Conservation (phyloP, 2,329 filamentous ascomycete species). For the Fusarium ramigenum region DNA sequence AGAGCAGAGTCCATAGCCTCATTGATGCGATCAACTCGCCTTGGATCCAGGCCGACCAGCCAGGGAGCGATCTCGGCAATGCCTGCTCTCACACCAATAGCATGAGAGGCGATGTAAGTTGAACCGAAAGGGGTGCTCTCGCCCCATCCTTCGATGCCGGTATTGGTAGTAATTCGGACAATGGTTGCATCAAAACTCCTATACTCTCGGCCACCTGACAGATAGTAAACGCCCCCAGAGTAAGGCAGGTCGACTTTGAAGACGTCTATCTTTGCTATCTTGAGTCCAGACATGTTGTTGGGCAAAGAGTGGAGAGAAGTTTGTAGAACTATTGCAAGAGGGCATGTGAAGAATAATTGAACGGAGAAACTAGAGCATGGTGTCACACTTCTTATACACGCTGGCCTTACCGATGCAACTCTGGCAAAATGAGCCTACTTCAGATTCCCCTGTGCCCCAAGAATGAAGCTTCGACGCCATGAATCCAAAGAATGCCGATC, state of each 20-base stretch:
- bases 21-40: constrained; percentile 33
- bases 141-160: constrained; percentile 33
- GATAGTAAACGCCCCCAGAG: constrained; percentile 23
- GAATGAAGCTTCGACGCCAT: not conserved
- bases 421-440: not conserved
- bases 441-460: not conserved
- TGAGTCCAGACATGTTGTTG: constrained; percentile 37
- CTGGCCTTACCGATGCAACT: not conserved
- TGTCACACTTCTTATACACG: not conserved
- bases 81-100: constrained; percentile 27
- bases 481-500: not conserved
- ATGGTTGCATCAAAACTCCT: constrained; percentile 30
- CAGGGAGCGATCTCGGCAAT: constrained; percentile 26
- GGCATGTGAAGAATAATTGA: not conserved
- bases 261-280: constrained; percentile 34
- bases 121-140: constrained; percentile 35
- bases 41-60: constrained; percentile 23
- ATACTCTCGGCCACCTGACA: constrained; percentile 27
- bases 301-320: not conserved
- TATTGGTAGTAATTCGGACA: constrained; percentile 33
- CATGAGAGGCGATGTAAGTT: constrained; percentile 30
- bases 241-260: constrained; percentile 27
- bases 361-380: too few species aligned
- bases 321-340: not conserved
- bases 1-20: constrained; percentile 30